Base-by-base conservation (phyloP, 441 rosid species). In the Manihot esculenta region DNA sequence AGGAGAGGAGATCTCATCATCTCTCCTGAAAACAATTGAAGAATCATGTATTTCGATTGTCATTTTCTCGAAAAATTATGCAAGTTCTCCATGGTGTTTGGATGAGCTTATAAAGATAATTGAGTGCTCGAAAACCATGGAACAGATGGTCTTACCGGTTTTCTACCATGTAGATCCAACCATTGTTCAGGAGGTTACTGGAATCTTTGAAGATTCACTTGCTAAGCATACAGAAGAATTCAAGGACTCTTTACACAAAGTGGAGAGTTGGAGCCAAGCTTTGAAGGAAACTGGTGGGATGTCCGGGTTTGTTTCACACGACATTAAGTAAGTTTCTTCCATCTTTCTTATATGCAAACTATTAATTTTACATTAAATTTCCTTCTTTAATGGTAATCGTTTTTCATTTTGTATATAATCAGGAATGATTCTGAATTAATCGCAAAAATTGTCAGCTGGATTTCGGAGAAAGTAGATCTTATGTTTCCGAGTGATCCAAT, bases 181-280 rank as follows among this genome's bases (percentile, higher is more conserved):
- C 24, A 2, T 48, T 13, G 54, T 65, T 27, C 69, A 65, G 5
- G 10, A 49, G 2, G 14, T 65, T 17, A 47, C 20, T 1, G 70
- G 70, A n/a, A 53, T 12, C 2, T 66, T 51, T 13, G 60, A 50
- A 0, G 42, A 0, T 41, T 41, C 53, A 1, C 26, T 55, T 8
- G 15, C 5, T 45, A 14, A 24, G 62, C 62, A 68, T 42, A 12
- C 10, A 41, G 0, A 18, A 23, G 41, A 54, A 9, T 51, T 7
- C 1, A 18, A 7, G 1, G 1, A 9, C 64, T 38, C 47, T 7
- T 2, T 23, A 15, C 0, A 10, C n/a, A 56, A 9, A 3, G 81
- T 81, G 5, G 7, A 71, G 0, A 50, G 57, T 15, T 84, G 83
- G 87, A 77, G 77, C 62, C 26, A 9, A 13, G 82, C 80, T 59